A percentile compares a stretch with the other conserved stretches of the same genome.
Conservation (phyloP, 192 early-diverging fungal species). For the Coemansia aciculifera region DNA sequence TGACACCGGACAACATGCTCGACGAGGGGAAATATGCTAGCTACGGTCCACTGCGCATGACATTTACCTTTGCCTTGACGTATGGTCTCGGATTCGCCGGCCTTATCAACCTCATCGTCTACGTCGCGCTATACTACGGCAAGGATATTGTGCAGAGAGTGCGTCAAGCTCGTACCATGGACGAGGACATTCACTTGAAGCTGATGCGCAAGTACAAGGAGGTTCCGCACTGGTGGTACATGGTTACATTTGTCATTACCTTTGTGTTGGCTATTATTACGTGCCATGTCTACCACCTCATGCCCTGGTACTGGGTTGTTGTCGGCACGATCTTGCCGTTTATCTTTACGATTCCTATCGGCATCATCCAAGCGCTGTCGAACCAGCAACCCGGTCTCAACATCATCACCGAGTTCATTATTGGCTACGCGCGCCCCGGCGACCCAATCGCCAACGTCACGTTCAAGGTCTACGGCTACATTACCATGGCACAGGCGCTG, state of each 20-base stretch:
- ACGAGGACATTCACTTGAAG: conserved; percentile 73
- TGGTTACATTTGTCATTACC: conserved; percentile 36
- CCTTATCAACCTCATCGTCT: conserved; percentile 66
- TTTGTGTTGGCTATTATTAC: conserved; percentile 45
- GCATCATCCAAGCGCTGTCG: conserved; percentile 76
- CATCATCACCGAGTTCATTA: conserved; percentile 82
- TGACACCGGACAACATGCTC: conserved; percentile 59
- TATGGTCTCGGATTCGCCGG: conserved; percentile 71
- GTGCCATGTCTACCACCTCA: conserved; percentile 48
- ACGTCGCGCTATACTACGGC: conserved; percentile 66
- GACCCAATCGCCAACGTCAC: conserved; percentile 78
- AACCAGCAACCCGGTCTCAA: conserved; percentile 78
- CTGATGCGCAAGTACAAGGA: conserved; percentile 75
- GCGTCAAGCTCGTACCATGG: conserved; percentile 58
- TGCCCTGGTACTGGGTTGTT: conserved; percentile 74
- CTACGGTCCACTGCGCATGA: conserved; percentile 68
- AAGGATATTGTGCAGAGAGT: conserved; percentile 65
- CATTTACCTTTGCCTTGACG: conserved; percentile 65
- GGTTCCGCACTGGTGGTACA: conserved; percentile 77
- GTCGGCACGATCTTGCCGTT: conserved; percentile 60
- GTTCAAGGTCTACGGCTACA: conserved; percentile 86
- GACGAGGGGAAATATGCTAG: conserved; percentile 57
- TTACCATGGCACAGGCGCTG: conserved; percentile 72
- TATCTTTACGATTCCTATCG: conserved; percentile 76
- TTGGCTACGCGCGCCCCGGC: conserved; percentile 74